Evolutionary conservation across 2,329 filamentous ascomycete species (phyloP).

Genomic region (Cladosporium sp.): DNA sequence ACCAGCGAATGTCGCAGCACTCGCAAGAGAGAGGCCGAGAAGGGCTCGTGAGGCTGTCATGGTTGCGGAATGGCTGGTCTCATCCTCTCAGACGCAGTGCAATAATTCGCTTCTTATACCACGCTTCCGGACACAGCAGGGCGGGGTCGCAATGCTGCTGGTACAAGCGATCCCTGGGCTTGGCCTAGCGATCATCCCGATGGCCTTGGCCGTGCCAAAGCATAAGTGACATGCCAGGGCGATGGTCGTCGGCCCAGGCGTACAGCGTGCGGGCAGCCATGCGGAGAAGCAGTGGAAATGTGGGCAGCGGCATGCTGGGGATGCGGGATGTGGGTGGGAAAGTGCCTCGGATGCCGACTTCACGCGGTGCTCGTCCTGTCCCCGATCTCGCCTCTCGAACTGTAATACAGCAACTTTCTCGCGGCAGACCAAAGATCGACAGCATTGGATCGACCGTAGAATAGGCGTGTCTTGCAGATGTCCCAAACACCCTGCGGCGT

Average conservation of each 20-base stretch:
- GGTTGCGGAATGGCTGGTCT: not conserved
- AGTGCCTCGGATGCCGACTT: not conserved
- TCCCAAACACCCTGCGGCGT: not conserved
- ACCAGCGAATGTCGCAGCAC: conserved; percentile 1
- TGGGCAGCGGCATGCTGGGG: not conserved
- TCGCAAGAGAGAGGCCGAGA: conserved; percentile 7
- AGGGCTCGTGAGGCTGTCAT: conserved; percentile 4
- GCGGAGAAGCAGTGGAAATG: conserved; percentile 2
- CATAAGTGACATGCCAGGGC: too few relatives aligned
- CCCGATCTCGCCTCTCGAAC: not conserved
- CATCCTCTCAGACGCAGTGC: not conserved
- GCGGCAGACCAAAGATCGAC: not conserved
- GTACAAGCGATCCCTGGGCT: conserved; percentile 3
- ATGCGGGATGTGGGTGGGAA: not conserved
- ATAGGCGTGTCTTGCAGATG: not conserved
- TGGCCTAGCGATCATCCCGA: conserved; percentile 4
- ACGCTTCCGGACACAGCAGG: not conserved
- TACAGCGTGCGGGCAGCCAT: not conserved
- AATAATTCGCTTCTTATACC: conserved; percentile 5
- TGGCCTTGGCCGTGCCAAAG: conserved; percentile 3
- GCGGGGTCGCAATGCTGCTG: conserved; percentile 3
- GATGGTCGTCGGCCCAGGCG: too few relatives aligned
- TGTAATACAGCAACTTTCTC: not conserved
- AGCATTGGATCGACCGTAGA: not conserved
- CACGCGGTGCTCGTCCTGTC: not conserved